phyloP scores from a whole-genome alignment of 345 rosid genomes.

The Angophora floribunda region DNA sequence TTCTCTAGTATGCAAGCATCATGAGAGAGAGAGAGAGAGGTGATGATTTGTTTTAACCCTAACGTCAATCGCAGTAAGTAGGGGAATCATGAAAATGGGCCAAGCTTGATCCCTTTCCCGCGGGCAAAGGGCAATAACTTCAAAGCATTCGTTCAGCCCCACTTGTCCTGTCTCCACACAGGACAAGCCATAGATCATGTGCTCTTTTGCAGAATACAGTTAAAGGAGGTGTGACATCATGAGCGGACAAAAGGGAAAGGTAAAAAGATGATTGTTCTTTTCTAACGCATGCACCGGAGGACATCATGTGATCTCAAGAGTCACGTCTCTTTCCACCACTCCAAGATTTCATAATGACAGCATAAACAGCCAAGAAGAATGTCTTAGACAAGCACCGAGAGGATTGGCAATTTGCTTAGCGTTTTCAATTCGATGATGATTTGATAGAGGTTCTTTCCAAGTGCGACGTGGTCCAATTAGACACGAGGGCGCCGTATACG shows the following conservation, averaged over 20 bases:
- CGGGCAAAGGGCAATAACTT: not conserved
- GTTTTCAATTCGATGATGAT: not conserved
- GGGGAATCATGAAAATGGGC: not conserved
- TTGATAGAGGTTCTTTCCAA: not conserved
- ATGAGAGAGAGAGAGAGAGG: not conserved
- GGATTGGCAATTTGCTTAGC: not conserved
- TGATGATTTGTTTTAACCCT: not conserved
- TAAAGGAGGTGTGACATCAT: not conserved
- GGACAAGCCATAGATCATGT: not conserved
- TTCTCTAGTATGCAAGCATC: not conserved
- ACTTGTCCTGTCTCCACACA: not conserved
- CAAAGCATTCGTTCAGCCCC: not conserved
- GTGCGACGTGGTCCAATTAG: not conserved
- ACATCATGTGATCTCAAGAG: not conserved
- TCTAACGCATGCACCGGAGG: not conserved
- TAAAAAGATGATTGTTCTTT: not conserved
- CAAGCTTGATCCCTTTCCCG: not conserved
- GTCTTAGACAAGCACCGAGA: not conserved
- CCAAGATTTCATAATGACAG: not conserved
- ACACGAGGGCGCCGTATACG: not conserved
- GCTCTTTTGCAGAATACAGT: not conserved
- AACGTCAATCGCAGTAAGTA: not conserved
- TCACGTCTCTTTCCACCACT: not conserved
- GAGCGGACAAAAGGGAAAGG: not conserved
- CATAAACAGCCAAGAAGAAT: not conserved